Conservation (phyloP, 495 filamentous ascomycete genomes). For the Talaromyces thailandensis region DNA sequence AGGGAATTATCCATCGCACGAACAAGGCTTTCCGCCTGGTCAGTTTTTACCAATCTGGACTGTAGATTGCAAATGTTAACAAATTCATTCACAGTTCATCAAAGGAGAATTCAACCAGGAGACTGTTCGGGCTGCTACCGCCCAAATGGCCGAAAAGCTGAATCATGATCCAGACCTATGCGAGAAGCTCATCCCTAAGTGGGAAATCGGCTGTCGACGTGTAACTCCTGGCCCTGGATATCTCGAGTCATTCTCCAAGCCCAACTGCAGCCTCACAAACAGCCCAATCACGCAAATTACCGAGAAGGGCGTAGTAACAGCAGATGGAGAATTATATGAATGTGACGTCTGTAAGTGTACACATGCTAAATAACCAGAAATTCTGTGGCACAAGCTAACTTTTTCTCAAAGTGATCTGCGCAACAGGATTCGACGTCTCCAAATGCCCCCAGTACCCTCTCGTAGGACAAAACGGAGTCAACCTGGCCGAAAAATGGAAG, state of each 20-base stretch:
- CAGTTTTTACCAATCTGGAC: background rate
- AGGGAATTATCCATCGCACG: constrained; percentile 20
- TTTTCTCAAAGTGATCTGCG: constrained; percentile 23
- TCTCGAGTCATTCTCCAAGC: constrained; percentile 23
- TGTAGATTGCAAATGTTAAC: too few relatives aligned
- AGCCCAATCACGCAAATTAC: constrained; percentile 40
- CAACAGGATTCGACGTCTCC: too few relatives aligned
- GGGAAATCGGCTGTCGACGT: constrained; percentile 33
- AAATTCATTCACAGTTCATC: too few relatives aligned
- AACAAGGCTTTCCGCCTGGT: constrained; percentile 23
- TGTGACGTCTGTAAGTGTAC: constrained; percentile 30
- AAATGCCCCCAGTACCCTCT: constrained; percentile 22
- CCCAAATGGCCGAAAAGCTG: constrained; percentile 27
- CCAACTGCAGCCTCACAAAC: constrained; percentile 38
- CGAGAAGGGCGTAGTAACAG: constrained; percentile 32
- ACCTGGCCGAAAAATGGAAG: constrained; percentile 10
- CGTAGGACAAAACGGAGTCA: constrained; percentile 24
- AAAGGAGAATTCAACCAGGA: too few relatives aligned
- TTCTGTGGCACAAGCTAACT: background rate
- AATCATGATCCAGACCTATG: constrained; percentile 18
- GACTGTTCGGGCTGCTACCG: background rate
- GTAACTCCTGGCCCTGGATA: constrained; percentile 30
- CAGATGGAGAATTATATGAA: constrained; percentile 32
- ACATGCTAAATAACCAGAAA: background rate
- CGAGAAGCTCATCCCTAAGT: constrained; percentile 30